Conservation (phyloP, 2,329 filamentous ascomycete species). For the Aspergillus tubingensis region DNA sequence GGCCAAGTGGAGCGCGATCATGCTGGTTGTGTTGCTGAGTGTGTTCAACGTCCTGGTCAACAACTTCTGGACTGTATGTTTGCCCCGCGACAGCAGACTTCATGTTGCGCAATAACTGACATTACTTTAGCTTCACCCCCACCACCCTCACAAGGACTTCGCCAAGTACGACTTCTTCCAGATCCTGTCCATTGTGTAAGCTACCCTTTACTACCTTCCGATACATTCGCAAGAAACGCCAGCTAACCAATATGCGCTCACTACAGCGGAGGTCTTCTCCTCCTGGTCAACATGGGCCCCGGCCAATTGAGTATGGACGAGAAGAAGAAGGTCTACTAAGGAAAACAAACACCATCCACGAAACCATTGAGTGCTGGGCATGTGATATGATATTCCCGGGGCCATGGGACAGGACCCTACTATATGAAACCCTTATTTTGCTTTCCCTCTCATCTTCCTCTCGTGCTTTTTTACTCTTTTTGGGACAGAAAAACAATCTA, state of each 20-base stretch:
- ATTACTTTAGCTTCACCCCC: constrained; percentile 74
- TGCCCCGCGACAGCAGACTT: background rate
- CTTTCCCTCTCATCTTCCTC: background rate
- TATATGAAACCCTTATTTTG: background rate
- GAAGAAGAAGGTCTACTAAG: constrained; percentile 99
- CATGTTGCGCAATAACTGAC: constrained; percentile 19
- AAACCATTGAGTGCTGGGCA: background rate
- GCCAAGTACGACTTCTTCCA: constrained; percentile 99
- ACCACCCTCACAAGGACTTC: constrained; percentile 99
- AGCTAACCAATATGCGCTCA: background rate
- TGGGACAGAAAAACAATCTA: background rate
- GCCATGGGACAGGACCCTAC: background rate
- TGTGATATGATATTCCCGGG: constrained; percentile 3
- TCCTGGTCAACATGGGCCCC: constrained; percentile 97
- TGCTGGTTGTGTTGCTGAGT: constrained; percentile 92
- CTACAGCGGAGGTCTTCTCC: constrained; percentile 76
- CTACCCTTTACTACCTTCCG: constrained; percentile 17
- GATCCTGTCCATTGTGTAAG: constrained; percentile 92
- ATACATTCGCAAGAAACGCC: background rate
- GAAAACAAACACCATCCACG: background rate
- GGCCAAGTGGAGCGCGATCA: constrained; percentile 96
- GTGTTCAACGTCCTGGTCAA: constrained; percentile 97
- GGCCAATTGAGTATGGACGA: constrained; percentile 98
- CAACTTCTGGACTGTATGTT: constrained; percentile 98
- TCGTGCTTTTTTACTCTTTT: background rate